Base-by-base conservation (phyloP, 1,284 basidiomycete species). In the Bondarzewia mesenterica region DNA sequence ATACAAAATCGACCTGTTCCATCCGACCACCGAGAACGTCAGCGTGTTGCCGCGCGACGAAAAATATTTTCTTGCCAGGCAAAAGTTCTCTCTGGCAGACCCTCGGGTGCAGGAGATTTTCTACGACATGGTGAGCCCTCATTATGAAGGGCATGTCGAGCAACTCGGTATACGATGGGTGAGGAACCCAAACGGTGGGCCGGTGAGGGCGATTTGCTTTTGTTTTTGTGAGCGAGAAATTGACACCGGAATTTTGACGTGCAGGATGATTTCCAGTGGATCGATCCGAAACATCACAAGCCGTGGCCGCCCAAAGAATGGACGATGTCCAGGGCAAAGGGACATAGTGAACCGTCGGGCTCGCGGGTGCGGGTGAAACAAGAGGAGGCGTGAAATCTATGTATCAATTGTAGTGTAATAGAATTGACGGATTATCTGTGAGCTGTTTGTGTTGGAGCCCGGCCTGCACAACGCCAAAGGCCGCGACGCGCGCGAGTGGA, bases 1-100 rank as follows among this genome's bases (percentile, higher is more conserved):
- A 18, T 59, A 60, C 50, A 7, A 21, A 12, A 56, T 64, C 32
- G 48, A 61, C 43, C 39, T 65, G 5, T 52, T 57, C 20, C 26
- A 51, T 25, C 52, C 54, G 23, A 57, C 54, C 21, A 52, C 54
- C 2, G 56, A 57, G 26, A 47, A 61, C 21, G 41, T 57, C 10
- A 36, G 42, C 14, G 21, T 35, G 2, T 44, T 65, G 7, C 35
- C 43, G 10, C 26, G 21, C 21, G 27, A 44, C n/a, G 41, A 32
- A 1, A 18, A 25, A 5, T 15, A 12, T 10, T 5, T 29, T 12
- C 20, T 55, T 1, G 8, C 40, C 7, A 32, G 22, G 23, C 44
- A 47, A 27, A 37, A 43, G 10, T 52, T 32, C 50, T 50, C 47
- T 47, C 12, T 32, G 20, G 36, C 43, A 18, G 40, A 54, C 26